Percentiles rank a stretch among this genome's conserved stretches.
Evolutionary conservation across 2,329 filamentous ascomycete genomes (phyloP).

Genomic region (Sporothrix sp.): DNA sequence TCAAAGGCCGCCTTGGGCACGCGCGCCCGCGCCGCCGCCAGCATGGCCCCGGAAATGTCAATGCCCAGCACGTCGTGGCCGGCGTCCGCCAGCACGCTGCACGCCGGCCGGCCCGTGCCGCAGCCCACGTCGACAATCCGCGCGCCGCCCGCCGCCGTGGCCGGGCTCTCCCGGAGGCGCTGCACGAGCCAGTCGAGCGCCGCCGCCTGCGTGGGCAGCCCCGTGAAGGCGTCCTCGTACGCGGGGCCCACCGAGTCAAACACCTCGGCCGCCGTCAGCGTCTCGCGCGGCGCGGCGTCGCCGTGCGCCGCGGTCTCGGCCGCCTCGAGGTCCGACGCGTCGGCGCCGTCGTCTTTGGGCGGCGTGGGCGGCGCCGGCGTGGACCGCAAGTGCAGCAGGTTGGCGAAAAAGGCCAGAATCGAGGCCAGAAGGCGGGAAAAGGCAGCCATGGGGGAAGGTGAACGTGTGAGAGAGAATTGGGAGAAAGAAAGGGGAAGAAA

Average conservation of each 20-base stretch:
- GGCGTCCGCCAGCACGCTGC: conserved; percentile 20
- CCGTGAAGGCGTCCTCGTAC: conserved; percentile 23
- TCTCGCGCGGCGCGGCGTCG: not conserved
- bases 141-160: not conserved
- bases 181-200: conserved; percentile 21
- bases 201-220: conserved; percentile 18
- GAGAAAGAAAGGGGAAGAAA: not conserved
- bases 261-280: conserved; percentile 18
- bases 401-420: not conserved
- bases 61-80: conserved; percentile 24
- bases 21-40: conserved; percentile 19
- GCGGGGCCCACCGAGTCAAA: conserved; percentile 22
- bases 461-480: not conserved
- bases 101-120: conserved; percentile 23
- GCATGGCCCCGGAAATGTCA: conserved; percentile 23
- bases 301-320: not conserved
- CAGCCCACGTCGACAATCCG: conserved; percentile 23
- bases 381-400: not conserved
- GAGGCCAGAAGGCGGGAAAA: conserved; percentile 1
- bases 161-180: conserved; percentile 13
- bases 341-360: not conserved
- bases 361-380: not conserved
- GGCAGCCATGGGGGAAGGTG: not conserved
- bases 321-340: not conserved
- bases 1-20: conserved; percentile 21